These are phyloP conservation scores for Wickerhamiella brachini DNA, from an alignment of 805 yeast species.

Conservation along the genomic window DNA sequence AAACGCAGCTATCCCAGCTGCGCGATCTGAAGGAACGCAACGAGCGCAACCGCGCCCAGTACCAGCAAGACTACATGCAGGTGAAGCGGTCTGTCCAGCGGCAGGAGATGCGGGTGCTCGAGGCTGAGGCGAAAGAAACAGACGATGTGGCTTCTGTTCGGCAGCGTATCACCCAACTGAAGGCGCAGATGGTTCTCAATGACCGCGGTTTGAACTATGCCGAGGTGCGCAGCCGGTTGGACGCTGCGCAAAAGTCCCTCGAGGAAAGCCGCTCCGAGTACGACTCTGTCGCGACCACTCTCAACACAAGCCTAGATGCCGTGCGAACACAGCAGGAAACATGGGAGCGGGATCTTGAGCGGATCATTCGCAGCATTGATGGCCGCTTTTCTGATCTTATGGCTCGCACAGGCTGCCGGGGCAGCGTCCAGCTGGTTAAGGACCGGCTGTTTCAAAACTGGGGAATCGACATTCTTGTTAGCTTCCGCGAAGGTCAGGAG, in stretches of 20 bases:
- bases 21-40: not conserved
- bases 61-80: not conserved
- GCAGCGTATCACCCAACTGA: slow-evolving; percentile 1
- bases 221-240: slow-evolving; percentile 6
- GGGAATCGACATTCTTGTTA: slow-evolving; percentile 72
- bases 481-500: slow-evolving; percentile 68
- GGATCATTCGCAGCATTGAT: slow-evolving; percentile 43
- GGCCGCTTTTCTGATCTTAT: slow-evolving; percentile 43
- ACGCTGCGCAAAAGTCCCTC: slow-evolving; percentile 2
- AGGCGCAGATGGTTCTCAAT: slow-evolving; percentile 3
- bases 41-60: not conserved
- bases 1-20: not conserved
- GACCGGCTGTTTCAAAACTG: slow-evolving; percentile 51
- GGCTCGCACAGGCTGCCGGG: slow-evolving; percentile 67
- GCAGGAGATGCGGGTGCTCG: not conserved
- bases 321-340: slow-evolving; percentile 14
- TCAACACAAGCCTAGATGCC: not conserved
- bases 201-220: slow-evolving; percentile 7
- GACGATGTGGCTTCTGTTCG: not conserved
- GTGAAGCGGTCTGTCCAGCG: not conserved
- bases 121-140: slow-evolving; percentile 1
- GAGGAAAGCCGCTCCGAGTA: slow-evolving; percentile 1
- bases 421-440: slow-evolving; percentile 51
- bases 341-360: slow-evolving; percentile 54
- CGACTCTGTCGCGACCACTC: not conserved